Percentiles rank a stretch among this genome's conserved stretches.
phyloP scores from a whole-genome alignment of 345 rosid species.

The Eutrema japonicum region DNA sequence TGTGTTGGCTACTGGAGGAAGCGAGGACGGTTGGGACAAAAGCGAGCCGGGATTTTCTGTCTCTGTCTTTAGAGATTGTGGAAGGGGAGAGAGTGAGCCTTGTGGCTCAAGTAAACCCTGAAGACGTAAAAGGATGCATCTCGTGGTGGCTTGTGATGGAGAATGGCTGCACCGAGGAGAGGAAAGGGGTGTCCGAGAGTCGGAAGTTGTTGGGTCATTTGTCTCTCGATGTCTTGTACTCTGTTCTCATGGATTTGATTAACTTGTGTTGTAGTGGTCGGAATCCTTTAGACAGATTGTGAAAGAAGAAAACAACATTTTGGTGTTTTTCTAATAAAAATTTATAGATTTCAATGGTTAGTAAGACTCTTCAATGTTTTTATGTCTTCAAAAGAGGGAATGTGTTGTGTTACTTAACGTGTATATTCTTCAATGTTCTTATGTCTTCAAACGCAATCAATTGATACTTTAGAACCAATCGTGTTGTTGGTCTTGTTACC shows the following conservation, averaged over 20 bases:
- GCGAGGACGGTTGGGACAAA: slow-evolving; percentile 83
- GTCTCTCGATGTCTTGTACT: slow-evolving; percentile 66
- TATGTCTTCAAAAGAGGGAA: no score
- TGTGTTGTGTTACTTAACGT: no score
- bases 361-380: not conserved
- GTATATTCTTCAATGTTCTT: no score
- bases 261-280: slow-evolving; percentile 65
- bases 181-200: slow-evolving; percentile 60
- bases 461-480: no score
- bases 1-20: slow-evolving; percentile 90
- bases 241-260: slow-evolving; percentile 77
- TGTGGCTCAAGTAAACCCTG: slow-evolving; percentile 83
- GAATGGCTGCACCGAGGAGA: slow-evolving; percentile 67
- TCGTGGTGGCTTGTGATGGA: slow-evolving; percentile 96
- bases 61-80: slow-evolving; percentile 78
- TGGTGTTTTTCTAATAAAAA: not conserved
- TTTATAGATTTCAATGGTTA: slow-evolving; percentile 13
- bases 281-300: slow-evolving; percentile 35
- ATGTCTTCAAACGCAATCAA: no score
- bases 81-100: slow-evolving; percentile 86
- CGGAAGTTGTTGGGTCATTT: slow-evolving; percentile 78
- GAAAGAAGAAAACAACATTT: slow-evolving; percentile 10
- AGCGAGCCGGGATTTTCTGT: slow-evolving; percentile 70
- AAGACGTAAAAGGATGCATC: slow-evolving; percentile 69
- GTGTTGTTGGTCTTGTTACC: no score